A percentile compares a stretch with the other conserved stretches of the same genome.
Conservation (phyloP, 2,329 filamentous ascomycete genomes). For the Bertia moriformis region DNA sequence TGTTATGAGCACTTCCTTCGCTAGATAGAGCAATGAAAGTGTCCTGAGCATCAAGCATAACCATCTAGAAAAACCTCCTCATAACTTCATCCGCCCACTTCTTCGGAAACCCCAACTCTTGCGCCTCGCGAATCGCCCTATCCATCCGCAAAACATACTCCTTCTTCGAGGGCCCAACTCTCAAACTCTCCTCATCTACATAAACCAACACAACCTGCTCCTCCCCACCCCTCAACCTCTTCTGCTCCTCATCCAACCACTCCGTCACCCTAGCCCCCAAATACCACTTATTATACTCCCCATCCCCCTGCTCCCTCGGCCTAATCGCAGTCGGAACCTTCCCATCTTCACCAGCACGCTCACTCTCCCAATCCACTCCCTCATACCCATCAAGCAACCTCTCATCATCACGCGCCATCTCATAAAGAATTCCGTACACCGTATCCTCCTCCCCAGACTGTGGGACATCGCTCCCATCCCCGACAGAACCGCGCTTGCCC, state of each 20-base stretch:
- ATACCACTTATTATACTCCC: conserved; percentile 4
- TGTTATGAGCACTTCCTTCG: too few species aligned
- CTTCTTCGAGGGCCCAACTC: conserved; percentile 23
- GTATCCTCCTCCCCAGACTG: conserved; percentile 3
- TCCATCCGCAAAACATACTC: conserved; percentile 56
- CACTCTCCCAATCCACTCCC: conserved; percentile 39
- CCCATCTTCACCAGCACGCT: too few species aligned
- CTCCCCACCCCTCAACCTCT: neutral
- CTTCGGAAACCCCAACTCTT: conserved; percentile 33
- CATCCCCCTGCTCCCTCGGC: conserved; percentile 9
- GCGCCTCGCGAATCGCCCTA: conserved; percentile 41
- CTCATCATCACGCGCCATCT: conserved; percentile 33
- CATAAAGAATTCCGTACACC: conserved; percentile 44
- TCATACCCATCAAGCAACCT: conserved; percentile 37
- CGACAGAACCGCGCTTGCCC: neutral
- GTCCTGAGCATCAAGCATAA: too few species aligned
- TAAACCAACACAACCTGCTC: conserved; percentile 35
- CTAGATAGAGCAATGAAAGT: too few species aligned
- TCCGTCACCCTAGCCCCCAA: neutral
- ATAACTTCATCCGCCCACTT: conserved; percentile 38
- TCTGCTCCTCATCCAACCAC: conserved; percentile 1
- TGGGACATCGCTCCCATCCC: neutral
- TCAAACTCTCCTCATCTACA: conserved; percentile 29
- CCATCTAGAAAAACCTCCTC: too few species aligned
- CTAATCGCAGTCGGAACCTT: conserved; percentile 14